Percentiles rank a stretch among this genome's conserved stretches.
phyloP scores from a whole-genome alignment of 2,329 filamentous ascomycete genomes.

The Fusarium sambucinum region DNA sequence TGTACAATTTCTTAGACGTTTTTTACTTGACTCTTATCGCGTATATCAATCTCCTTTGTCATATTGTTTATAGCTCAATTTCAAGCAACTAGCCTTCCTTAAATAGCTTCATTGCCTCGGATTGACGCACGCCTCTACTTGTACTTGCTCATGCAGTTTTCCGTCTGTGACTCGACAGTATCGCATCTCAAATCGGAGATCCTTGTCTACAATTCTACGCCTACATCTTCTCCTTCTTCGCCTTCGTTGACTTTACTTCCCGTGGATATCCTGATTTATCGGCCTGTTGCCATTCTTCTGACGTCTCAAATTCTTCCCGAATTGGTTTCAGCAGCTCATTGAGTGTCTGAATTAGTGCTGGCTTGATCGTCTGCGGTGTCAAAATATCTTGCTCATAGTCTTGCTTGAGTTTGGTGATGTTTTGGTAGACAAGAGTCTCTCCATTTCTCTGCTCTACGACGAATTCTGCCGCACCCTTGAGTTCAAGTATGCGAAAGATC shows the following conservation, averaged over 20 bases:
- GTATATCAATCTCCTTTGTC: neutral
- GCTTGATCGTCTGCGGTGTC: constrained; percentile 3
- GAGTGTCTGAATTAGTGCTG: neutral
- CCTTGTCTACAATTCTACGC: neutral
- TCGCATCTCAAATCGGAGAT: no score
- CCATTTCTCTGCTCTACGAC: neutral
- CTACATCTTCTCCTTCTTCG: neutral
- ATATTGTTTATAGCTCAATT: neutral
- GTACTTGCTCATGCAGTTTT: neutral
- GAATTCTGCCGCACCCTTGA: neutral
- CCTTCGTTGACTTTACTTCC: accelerated
- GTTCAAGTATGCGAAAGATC: neutral
- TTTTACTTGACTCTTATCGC: neutral
- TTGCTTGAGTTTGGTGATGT: neutral
- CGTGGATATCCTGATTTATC: neutral
- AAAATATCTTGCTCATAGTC: neutral
- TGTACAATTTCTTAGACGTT: no score
- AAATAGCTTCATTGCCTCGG: accelerated
- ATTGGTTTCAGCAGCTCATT: neutral
- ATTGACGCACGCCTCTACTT: neutral
- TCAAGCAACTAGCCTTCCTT: neutral
- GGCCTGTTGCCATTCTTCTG: neutral
- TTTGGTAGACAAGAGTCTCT: neutral
- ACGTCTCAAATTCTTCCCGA: neutral
- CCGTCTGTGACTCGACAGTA: neutral